Evolutionary conservation across 495 filamentous ascomycete species (phyloP), one percentile per base, ranked within the genome.

Genomic region (Talaromyces trachyspermus): DNA sequence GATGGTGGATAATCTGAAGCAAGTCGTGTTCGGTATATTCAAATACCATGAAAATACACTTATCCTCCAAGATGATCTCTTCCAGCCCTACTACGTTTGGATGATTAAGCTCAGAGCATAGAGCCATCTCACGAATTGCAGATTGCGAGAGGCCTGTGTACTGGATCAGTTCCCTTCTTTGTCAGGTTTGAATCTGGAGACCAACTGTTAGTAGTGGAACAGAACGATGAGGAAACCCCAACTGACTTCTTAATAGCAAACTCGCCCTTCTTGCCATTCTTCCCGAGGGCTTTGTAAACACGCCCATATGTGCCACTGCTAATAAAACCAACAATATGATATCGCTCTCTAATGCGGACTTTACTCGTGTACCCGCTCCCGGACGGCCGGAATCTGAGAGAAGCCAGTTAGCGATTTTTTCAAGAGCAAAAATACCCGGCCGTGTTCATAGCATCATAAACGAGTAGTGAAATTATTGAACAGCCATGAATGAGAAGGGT

Each of bases 11-110:
- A 51, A 99, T 97, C 64, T 97, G 94, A 6, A 99, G 75, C 33
- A 99, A 72, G 61, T 99, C 92, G 65, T 86, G 92, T 65, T 99
- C 92, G 53, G 90, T 91, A 60, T 95, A 99, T 65, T 97, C 92
- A 58, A 99, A 99, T 15, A 99, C 90, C 88, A 99, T 99, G 66
- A 89, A 97, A 58, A 99, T 99, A 70, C 89, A 96, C 68, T 96
- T 97, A 65, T 95, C 89, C 66, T 99, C 89, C 11, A 99, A 72
- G 58, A 97, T 96, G 56, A 96, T 99, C 64, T 99, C 92, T 53
- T 91, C 79, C 23, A 95, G 76, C 49, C 84, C 79, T 57, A 99
- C 91, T 36, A 99, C 84, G 59, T 97, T 95, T 43, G 77, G 71
- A 63, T 99, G 90, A 17, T 77, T 80, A 9, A 97, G 77, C 57